Conservation (phyloP, 805 yeast genomes). For the Candida rishiriensis region DNA sequence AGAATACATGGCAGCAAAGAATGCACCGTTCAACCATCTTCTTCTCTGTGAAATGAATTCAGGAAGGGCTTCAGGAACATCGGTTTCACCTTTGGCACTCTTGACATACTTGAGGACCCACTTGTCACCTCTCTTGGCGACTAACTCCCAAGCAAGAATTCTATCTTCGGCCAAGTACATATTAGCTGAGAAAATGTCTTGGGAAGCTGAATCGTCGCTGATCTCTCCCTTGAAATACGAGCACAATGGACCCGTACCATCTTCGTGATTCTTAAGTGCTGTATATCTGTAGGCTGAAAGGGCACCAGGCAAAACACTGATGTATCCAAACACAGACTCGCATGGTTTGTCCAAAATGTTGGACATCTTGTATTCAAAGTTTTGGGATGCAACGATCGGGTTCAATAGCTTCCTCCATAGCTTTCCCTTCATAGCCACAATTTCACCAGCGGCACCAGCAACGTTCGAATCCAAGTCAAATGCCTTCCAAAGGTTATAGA, state of each 20-base stretch:
- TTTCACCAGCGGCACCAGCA: slow-evolving; percentile 99
- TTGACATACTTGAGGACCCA: slow-evolving; percentile 92
- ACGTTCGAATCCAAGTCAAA: slow-evolving; percentile 94
- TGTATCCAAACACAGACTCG: slow-evolving; percentile 90
- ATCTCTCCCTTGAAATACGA: slow-evolving; percentile 88
- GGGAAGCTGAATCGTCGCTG: slow-evolving; percentile 29
- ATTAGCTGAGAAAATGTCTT: slow-evolving; percentile 88
- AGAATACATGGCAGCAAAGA: slow-evolving; percentile 92
- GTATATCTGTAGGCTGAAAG: slow-evolving; percentile 88
- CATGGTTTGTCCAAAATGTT: slow-evolving; percentile 92
- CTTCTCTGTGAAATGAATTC: slow-evolving; percentile 95
- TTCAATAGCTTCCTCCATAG: slow-evolving; percentile 76
- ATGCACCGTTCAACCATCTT: slow-evolving; percentile 97
- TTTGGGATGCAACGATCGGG: slow-evolving; percentile 94
- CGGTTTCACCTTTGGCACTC: slow-evolving; percentile 93
- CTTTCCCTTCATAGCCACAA: slow-evolving; percentile 90
- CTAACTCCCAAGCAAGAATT: slow-evolving; percentile 92
- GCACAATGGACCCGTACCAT: slow-evolving; percentile 87
- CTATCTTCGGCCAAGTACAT: slow-evolving; percentile 98
- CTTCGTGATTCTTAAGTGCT: slow-evolving; percentile 78
- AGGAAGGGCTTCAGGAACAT: slow-evolving; percentile 92
- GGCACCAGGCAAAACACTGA: slow-evolving; percentile 93
- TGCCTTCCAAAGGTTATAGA: slow-evolving; percentile 95
- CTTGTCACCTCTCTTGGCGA: slow-evolving; percentile 74
- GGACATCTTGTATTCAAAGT: slow-evolving; percentile 96